Evolutionary conservation across 805 yeast genomes (phyloP), one percentile per base, ranked within the genome.

Genomic region (Kazachstania martiniae): DNA sequence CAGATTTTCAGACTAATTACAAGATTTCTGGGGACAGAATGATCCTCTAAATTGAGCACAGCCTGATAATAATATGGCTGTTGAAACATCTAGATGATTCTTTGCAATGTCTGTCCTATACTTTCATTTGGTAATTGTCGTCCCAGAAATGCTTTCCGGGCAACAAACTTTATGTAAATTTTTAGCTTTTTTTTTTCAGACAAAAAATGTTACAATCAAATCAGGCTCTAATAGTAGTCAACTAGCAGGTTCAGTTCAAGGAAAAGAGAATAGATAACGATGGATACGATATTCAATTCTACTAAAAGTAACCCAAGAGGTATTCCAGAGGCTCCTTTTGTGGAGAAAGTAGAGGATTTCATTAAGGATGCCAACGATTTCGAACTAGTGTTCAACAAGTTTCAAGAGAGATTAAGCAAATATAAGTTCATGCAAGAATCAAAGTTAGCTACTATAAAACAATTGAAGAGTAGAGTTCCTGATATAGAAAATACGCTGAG

Each of bases 311-410:
- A 91, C 50, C 91, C 96, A 8, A 70, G 97, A 42, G 98, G 98
- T 3, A 91, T 91, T 36, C 98, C 98, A 5, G 81, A 83, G 51
- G 98, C 98, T 1, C 95, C 93, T 25, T 91, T 91, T 56, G 75
- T 91, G 32, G 93, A 81, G 40, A 73, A 74, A 35, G 91, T 87
- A 8, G 91, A 76, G 35, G 78, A 74, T 31, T 72, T 76, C 44
- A 70, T 86, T 40, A 79, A 74, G 48, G 66, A 68, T 43, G 67
- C 76, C 3, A 77, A 69, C 28, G 89, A 84, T 47, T 84, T 80
- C 36, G 84, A 79, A 31, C 53, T 68, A 27, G 66, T 80, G 22
- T 71, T 89, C 62, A 65, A 68, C 30, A 70, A 80, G 44, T 77
- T 87, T 54, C 95, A 89, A 59, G 91, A 84, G 48, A 69, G 94